Conservation (phyloP, 1,139 yeast genomes). For the Torulaspora pretoriensis region DNA sequence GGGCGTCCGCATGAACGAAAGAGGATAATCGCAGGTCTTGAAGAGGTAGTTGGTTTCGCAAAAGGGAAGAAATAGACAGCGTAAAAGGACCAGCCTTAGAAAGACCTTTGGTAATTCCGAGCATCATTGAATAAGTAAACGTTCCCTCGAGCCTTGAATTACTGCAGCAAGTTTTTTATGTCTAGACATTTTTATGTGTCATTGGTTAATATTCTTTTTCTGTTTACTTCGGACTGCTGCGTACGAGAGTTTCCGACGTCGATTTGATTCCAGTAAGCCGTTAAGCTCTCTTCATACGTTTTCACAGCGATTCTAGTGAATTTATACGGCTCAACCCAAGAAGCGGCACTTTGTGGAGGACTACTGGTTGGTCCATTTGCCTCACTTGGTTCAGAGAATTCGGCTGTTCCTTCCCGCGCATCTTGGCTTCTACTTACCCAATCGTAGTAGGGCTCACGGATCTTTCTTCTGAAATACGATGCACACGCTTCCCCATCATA, state of each 20-base stretch:
- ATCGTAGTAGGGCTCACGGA: constrained; percentile 2
- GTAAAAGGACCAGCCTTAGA: too few relatives aligned
- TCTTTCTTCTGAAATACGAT: constrained; percentile 6
- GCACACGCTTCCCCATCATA: constrained; percentile 11
- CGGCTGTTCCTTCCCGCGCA: background rate
- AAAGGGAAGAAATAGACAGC: too few relatives aligned
- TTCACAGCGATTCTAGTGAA: constrained; percentile 4
- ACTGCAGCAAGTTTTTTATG: too few relatives aligned
- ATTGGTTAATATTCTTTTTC: too few relatives aligned
- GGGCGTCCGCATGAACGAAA: too few relatives aligned
- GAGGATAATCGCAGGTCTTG: too few relatives aligned
- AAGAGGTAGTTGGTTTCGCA: too few relatives aligned
- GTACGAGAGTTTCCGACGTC: background rate
- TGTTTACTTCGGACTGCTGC: too few relatives aligned
- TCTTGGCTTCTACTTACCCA: background rate
- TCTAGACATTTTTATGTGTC: too few relatives aligned
- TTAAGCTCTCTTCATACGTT: constrained; percentile 2
- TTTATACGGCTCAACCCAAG: background rate
- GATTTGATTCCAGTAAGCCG: constrained; percentile 1
- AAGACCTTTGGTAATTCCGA: too few relatives aligned
- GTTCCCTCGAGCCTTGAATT: too few relatives aligned
- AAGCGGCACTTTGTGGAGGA: background rate
- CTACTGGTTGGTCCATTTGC: background rate
- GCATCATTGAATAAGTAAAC: too few relatives aligned
- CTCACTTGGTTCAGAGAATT: background rate